phyloP scores from a whole-genome alignment of 2,329 filamentous ascomycete species.

The Talaromyces verruculosus region DNA sequence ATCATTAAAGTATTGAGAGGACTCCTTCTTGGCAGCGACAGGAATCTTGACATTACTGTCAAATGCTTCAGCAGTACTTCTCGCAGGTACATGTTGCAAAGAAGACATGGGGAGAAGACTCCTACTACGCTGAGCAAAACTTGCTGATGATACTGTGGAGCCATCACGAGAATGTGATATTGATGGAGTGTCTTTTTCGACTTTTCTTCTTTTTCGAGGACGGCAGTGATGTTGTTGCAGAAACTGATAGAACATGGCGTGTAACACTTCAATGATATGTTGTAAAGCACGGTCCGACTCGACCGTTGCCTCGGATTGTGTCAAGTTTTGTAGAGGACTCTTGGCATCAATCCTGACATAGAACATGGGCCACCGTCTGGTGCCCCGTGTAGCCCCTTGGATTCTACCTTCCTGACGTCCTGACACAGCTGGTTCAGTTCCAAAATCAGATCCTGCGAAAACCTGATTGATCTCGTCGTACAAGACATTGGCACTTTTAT shows the following conservation, averaged over 20 bases:
- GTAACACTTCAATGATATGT: conserved; percentile 63
- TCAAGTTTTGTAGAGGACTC: conserved; percentile 39
- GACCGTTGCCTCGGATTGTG: conserved; percentile 41
- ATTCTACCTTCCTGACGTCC: conserved; percentile 48
- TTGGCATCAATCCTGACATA: conserved; percentile 65
- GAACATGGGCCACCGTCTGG: conserved; percentile 89
- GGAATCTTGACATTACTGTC: conserved; percentile 34
- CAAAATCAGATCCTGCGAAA: conserved; percentile 77
- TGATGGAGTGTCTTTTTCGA: conserved; percentile 18
- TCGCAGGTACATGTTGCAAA: neutral
- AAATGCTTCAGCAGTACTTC: neutral
- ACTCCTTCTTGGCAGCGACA: conserved; percentile 25
- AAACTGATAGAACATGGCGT: conserved; percentile 70
- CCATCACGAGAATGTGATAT: neutral
- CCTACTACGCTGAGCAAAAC: neutral
- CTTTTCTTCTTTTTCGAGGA: conserved; percentile 45
- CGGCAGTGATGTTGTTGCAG: conserved; percentile 70
- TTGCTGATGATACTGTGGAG: neutral
- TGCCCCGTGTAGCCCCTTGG: conserved; percentile 58
- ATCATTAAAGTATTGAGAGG: conserved; percentile 23
- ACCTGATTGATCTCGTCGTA: conserved; percentile 76
- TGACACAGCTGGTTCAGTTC: conserved; percentile 44
- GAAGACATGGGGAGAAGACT: neutral
- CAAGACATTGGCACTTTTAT: conserved; percentile 61
- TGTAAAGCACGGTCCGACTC: conserved; percentile 51